These are phyloP conservation scores for Volvariella volvacea DNA, from an alignment of 1,284 basidiomycete species.

Conservation along the genomic window DNA sequence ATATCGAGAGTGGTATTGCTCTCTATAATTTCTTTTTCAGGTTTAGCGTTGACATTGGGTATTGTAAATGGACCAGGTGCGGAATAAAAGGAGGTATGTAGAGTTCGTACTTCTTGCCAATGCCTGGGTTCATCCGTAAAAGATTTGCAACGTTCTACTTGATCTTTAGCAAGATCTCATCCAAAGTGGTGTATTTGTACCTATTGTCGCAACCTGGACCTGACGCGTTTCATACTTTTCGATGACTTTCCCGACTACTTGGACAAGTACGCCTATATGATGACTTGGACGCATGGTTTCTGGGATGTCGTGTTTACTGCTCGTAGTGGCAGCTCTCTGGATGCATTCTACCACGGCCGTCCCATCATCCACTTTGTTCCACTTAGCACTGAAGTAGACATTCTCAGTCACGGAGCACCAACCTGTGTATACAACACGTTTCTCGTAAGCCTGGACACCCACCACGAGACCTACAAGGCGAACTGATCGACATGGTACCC, in stretches of 20 bases:
- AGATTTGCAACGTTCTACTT: slow-evolving; percentile 38
- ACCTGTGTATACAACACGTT: slow-evolving; percentile 53
- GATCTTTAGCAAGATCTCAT: slow-evolving; percentile 6
- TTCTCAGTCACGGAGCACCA: slow-evolving; percentile 12
- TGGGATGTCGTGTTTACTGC: slow-evolving; percentile 5
- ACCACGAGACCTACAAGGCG: slow-evolving; percentile 57
- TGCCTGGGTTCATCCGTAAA: slow-evolving; percentile 56
- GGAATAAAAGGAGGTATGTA: slow-evolving; percentile 51
- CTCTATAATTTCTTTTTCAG: too few species aligned
- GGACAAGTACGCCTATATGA: slow-evolving; percentile 41
- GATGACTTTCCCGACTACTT: slow-evolving; percentile 41
- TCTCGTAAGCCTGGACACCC: slow-evolving; percentile 53
- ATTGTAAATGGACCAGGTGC: slow-evolving; percentile 6
- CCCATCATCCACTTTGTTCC: slow-evolving; percentile 59
- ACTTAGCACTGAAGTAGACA: too few species aligned
- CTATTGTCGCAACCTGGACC: slow-evolving; percentile 38
- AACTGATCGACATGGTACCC: slow-evolving; percentile 62
- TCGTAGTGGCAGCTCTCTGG: slow-evolving; percentile 26
- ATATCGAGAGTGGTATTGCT: slow-evolving; percentile 5
- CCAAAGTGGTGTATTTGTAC: slow-evolving; percentile 22
- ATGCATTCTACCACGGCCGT: slow-evolving; percentile 63
- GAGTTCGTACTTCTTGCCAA: slow-evolving; percentile 41
- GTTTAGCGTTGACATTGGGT: too few species aligned
- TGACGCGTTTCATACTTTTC: slow-evolving; percentile 36
- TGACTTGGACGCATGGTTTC: slow-evolving; percentile 19